Evolutionary conservation across 2,329 filamentous ascomycete genomes (phyloP), one percentile per base, ranked within the genome.

Genomic region (Fusarium anguioides): DNA sequence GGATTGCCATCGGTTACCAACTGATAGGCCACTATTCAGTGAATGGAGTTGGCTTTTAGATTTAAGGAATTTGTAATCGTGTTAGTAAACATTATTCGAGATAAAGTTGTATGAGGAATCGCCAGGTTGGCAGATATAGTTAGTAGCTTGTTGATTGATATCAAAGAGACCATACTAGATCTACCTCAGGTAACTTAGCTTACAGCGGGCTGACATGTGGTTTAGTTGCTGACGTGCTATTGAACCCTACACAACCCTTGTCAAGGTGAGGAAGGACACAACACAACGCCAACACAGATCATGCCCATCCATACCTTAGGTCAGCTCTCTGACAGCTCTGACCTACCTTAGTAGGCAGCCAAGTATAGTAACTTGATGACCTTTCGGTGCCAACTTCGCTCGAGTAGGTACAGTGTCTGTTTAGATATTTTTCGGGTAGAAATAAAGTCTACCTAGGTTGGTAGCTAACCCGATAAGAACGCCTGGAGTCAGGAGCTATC

Each of bases 181-280:
- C 31, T 41, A n/a, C n/a, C n/a, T n/a, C n/a, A n/a, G n/a, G n/a
- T n/a, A n/a, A n/a, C n/a, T n/a, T n/a, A 27, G 47, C 42, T 44
- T 44, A 40, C 33, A 52, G 39, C 27, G 46, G 39, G 39, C 48
- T 67, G 44, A 49, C 48, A 46, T 65, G 48, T 59, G 42, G 60
- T 29, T 56, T 35, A 17, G 42, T 51, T 66, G 26, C 57, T 66
- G 62, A 48, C 62, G 62, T 65, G 50, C 62, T 57, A 27, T 44
- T 26, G 56, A 58, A 33, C 62, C 55, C 44, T 60, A 41, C 51
- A 31, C 26, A 21, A 66, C 21, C 56, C 45, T 29, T 26, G 63
- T 31, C 15, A 29, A 44, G 23, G 21, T 21, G 26, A 49, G 42
- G 26, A 31, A 41, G 41, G 40, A 64, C 58, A 67, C 47, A 64